A percentile compares a stretch with the other conserved stretches of the same genome.
Evolutionary conservation across 2,329 filamentous ascomycete species (phyloP).

Genomic region (Cladorrhinum sp.): DNA sequence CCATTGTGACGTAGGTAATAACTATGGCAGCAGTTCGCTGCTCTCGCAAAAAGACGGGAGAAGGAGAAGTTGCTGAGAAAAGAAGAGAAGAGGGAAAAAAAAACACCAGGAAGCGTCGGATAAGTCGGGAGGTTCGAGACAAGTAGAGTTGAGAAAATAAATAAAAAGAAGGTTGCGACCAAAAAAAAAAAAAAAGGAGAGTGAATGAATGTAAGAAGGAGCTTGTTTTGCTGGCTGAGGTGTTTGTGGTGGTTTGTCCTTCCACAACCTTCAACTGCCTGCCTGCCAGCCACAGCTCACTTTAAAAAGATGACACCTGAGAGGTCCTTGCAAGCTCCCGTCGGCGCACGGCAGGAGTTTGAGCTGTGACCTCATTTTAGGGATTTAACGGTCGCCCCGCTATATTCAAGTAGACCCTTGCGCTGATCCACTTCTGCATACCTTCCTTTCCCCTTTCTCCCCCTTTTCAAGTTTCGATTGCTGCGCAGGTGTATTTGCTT

Average conservation of each 20-base stretch:
- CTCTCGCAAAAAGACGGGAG: background rate
- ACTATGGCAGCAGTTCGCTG: background rate
- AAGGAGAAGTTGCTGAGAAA: background rate
- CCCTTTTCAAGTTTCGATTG: background rate
- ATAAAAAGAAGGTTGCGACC: background rate
- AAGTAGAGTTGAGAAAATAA: background rate
- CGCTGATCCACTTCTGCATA: background rate
- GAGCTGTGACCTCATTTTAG: background rate
- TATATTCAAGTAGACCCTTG: background rate
- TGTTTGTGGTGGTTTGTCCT: background rate
- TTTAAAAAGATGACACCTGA: background rate
- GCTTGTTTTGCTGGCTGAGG: background rate
- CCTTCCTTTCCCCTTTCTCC: background rate
- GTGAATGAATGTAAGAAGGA: background rate
- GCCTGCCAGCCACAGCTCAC: background rate
- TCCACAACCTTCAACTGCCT: background rate
- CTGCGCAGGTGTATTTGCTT: background rate
- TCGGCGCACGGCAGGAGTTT: background rate
- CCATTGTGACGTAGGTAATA: slow-evolving; percentile 28
- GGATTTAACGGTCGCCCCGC: background rate
- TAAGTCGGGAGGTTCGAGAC: background rate
- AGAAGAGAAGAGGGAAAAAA: background rate
- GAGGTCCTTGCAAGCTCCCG: background rate
- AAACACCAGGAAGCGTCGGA: background rate
- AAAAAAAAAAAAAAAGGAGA: background rate